Evolutionary conservation across 768 basidiomycete species (phyloP), one percentile per base, ranked within the genome.

Genomic region (Boletus vinaceobasis): DNA sequence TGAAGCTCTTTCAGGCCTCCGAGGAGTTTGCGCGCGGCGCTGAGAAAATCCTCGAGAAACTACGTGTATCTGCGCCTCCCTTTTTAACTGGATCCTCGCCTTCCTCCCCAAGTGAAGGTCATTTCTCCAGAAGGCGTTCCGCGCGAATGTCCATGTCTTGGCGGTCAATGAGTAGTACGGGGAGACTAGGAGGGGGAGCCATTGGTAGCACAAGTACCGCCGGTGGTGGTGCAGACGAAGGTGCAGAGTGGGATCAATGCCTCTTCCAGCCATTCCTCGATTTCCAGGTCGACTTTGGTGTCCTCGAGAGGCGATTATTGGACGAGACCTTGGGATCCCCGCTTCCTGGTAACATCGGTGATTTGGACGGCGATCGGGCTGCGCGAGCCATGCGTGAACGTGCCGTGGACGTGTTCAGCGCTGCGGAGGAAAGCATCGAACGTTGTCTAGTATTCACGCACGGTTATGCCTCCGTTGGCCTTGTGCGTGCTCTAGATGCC

Each of bases 181-280:
- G 65, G 15, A 60, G 61, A 38, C 56, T 59, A 38, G 52, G 61
- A 47, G 58, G 48, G 8, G 54, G 45, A 54, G 38, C 53, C 13
- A 43, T 56, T 38, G 58, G 59, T 10, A 53, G 38, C 29, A 46
- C 63, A 10, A 47, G 52, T n/a, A 29, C 45, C 6, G n/a, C 32
- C 4, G 17, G 42, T 11, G n/a, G 44, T 13, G 23, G 58, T 42
- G 39, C 48, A 45, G 68, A 61, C n/a, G 61, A 69, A 39, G 67
- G 59, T 14, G 54, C 46, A 60, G 85, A 87, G 54, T 98, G 97
- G 97, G 93, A 98, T 64, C 87, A 86, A 52, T 86, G 88, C 48
- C 75, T 99, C 15, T 97, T 94, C 67, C 93, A 95, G 66, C 93
- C 96, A 2, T 98, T 98, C 74, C 78, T 96, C 26, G 90, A 95